phyloP scores from a whole-genome alignment of 2,329 filamentous ascomycete genomes.

The Monosporascus sp. region DNA sequence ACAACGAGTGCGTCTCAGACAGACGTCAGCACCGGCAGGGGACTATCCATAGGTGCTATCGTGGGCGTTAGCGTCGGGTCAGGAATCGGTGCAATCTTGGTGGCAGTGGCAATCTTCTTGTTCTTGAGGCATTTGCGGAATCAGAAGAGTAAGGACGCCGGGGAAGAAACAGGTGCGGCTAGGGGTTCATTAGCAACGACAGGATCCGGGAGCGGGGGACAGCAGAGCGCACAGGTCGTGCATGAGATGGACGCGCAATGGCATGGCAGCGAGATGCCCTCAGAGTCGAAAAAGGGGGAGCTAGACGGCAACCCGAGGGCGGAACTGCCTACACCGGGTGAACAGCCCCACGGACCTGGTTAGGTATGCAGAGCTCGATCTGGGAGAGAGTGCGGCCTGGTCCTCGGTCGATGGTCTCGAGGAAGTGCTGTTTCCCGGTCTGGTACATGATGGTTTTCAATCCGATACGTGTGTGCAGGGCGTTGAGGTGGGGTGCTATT shows the following conservation, averaged over 20 bases:
- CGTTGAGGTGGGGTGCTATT: too few relatives aligned
- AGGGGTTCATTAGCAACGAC: background rate
- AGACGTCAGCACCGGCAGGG: background rate
- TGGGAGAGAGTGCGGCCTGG: too few relatives aligned
- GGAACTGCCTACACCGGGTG: background rate
- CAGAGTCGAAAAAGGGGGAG: background rate
- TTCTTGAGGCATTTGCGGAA: constrained; percentile 6
- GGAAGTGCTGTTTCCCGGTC: too few relatives aligned
- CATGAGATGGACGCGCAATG: background rate
- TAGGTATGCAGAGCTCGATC: too few relatives aligned
- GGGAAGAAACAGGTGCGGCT: background rate
- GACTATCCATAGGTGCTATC: constrained; percentile 10
- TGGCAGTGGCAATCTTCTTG: constrained; percentile 6
- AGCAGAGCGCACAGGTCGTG: background rate
- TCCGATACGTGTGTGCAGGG: too few relatives aligned
- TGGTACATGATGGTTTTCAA: too few relatives aligned
- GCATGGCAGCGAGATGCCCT: background rate
- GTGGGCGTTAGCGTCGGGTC: constrained; percentile 15
- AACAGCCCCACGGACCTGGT: constrained; percentile 7
- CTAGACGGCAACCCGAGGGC: background rate
- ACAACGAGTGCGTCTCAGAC: background rate
- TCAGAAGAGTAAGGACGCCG: background rate
- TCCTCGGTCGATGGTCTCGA: too few relatives aligned
- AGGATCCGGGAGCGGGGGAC: background rate
- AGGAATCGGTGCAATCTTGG: constrained; percentile 7